These are phyloP conservation scores for Phaffia rhodozyma DNA, from an alignment of 1,284 basidiomycete species.

Conservation along the genomic window DNA sequence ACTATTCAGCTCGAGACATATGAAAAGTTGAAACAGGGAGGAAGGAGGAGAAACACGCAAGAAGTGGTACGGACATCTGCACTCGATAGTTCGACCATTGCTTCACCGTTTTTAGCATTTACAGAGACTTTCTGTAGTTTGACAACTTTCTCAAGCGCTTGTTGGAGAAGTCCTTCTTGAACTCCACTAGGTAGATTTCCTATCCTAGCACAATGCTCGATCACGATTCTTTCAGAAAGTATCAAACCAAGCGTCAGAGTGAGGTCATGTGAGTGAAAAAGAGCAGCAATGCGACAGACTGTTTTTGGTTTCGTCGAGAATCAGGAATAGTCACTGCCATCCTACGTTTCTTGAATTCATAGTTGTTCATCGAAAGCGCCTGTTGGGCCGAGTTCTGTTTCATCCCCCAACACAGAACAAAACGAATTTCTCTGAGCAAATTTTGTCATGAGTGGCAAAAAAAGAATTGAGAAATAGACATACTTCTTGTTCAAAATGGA, in stretches of 20 bases:
- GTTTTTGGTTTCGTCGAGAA: conserved; percentile 47
- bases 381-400: conserved; percentile 38
- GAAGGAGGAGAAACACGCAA: neutral
- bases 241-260: neutral
- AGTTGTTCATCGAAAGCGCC: conserved; percentile 66
- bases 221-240: neutral
- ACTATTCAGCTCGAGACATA: conserved; percentile 39
- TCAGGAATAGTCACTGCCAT: conserved; percentile 75
- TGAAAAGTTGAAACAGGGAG: neutral
- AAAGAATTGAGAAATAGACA: conserved; percentile 20
- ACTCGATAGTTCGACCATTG: conserved; percentile 61
- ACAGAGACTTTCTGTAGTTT: conserved; percentile 63
- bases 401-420: neutral
- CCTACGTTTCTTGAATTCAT: conserved; percentile 67
- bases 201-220: conserved; percentile 44
- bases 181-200: conserved; percentile 56
- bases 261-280: neutral
- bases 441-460: neutral
- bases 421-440: neutral
- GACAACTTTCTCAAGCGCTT: conserved; percentile 65
- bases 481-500: conserved; percentile 78
- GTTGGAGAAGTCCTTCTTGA: conserved; percentile 80
- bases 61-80: conserved; percentile 46
- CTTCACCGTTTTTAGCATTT: conserved; percentile 53
- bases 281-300: conserved; percentile 20